These are phyloP conservation scores for Arxiozyma bovina DNA, from an alignment of 1,139 yeast genomes.

Conservation along the genomic window DNA sequence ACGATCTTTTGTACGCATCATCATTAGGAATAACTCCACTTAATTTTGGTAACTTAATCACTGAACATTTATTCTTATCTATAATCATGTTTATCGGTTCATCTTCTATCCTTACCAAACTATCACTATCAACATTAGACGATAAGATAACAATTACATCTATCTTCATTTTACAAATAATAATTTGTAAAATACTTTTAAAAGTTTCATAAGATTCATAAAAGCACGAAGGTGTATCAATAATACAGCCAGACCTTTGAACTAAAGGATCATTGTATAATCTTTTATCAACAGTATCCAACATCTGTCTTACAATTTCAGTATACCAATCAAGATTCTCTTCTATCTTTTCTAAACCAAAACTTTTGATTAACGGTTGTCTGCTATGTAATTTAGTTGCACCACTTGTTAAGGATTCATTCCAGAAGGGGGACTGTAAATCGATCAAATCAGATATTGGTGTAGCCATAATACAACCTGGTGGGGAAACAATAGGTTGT, in stretches of 20 bases:
- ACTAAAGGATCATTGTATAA: conserved; percentile 47
- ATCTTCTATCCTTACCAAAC: conserved; percentile 6
- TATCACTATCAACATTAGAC: conserved; percentile 32
- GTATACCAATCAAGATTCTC: conserved; percentile 58
- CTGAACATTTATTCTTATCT: conserved; percentile 4
- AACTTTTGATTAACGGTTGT: conserved; percentile 76
- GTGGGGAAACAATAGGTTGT: conserved; percentile 69
- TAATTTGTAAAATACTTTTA: conserved; percentile 29
- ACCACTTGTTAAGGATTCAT: conserved; percentile 81
- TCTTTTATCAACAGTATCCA: conserved; percentile 50
- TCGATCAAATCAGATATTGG: conserved; percentile 76
- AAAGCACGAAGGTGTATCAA: conserved; percentile 59
- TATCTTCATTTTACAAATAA: conserved; percentile 33
- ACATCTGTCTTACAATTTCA: conserved; percentile 47
- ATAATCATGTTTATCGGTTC: conserved; percentile 29
- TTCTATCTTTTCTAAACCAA: conserved; percentile 55
- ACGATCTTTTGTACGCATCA: conserved; percentile 55
- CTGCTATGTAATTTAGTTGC: conserved; percentile 74
- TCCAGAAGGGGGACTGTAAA: conserved; percentile 69
- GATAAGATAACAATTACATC: conserved; percentile 45
- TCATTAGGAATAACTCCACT: conserved; percentile 55
- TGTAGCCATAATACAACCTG: conserved; percentile 81
- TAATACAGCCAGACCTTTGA: conserved; percentile 54
- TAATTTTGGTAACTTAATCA: conserved; percentile 23
- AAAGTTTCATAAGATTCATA: conserved; percentile 40